Evolutionary conservation across 345 rosid genomes (phyloP).

Genomic region (Pistacia integerrima): DNA sequence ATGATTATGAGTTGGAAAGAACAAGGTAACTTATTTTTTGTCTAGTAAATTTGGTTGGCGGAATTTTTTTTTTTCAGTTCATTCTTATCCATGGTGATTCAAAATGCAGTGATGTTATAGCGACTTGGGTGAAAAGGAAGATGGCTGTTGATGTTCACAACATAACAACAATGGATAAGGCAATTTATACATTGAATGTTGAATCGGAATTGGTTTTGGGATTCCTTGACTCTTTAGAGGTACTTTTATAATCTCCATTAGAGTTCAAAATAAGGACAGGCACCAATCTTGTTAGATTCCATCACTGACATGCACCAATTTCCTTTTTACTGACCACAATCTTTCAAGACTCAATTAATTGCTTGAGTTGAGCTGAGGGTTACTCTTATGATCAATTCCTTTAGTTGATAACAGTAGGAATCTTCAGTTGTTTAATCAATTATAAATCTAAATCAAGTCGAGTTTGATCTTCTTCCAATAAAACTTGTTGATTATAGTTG

Average conservation of each 20-base stretch:
- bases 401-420: too few relatives aligned
- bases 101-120: conserved; percentile 40
- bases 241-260: conserved; percentile 15
- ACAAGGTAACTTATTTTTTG: conserved; percentile 27
- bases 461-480: background rate
- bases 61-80: too few relatives aligned
- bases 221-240: conserved; percentile 44
- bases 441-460: background rate
- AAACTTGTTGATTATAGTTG: background rate
- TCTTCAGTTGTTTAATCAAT: too few relatives aligned
- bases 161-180: conserved; percentile 40
- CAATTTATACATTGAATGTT: conserved; percentile 29
- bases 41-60: too few relatives aligned
- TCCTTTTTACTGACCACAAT: too few relatives aligned
- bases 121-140: conserved; percentile 45
- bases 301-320: too few relatives aligned
- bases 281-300: background rate
- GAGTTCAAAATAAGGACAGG: background rate
- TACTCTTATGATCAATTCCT: too few relatives aligned
- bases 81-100: background rate
- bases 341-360: too few relatives aligned
- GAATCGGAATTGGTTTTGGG: conserved; percentile 44
- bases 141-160: conserved; percentile 34
- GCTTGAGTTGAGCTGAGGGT: too few relatives aligned
- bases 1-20: conserved; percentile 7